Evolutionary conservation across 371 early-diverging fungal genomes (phyloP).

Genomic region (Fennellomyces sp.): DNA sequence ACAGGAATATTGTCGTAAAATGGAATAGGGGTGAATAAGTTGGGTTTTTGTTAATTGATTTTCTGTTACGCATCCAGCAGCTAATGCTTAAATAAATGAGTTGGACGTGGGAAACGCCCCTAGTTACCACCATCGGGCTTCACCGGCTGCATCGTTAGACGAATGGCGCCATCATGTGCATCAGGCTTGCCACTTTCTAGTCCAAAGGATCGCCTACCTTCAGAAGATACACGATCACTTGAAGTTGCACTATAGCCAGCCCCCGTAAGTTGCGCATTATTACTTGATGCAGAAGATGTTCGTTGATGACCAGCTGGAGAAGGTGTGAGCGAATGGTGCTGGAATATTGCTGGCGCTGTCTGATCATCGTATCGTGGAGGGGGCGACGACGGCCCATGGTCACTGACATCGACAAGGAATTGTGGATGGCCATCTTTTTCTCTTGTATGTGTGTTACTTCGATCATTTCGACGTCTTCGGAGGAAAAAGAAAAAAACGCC

Average conservation of each 20-base stretch:
- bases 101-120: too few relatives aligned
- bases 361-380: neutral
- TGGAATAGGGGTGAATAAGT: too few relatives aligned
- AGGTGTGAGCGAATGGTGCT: neutral
- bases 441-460: neutral
- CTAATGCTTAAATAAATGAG: too few relatives aligned
- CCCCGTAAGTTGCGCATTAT: neutral
- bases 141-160: neutral
- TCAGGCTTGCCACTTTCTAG: neutral
- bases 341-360: neutral
- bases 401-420: neutral
- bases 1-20: too few relatives aligned
- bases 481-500: neutral
- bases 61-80: too few relatives aligned
- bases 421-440: neutral
- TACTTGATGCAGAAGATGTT: neutral
- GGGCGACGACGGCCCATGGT: neutral
- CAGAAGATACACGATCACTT: neutral
- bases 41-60: too few relatives aligned
- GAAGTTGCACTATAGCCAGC: neutral
- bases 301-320: neutral
- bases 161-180: neutral
- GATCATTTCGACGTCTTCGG: neutral
- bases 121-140: neutral
- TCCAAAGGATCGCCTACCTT: neutral